Evolutionary conservation across 2,329 filamentous ascomycete species (phyloP), one percentile per base, ranked within the genome.

Genomic region (Penicillium concentricum): DNA sequence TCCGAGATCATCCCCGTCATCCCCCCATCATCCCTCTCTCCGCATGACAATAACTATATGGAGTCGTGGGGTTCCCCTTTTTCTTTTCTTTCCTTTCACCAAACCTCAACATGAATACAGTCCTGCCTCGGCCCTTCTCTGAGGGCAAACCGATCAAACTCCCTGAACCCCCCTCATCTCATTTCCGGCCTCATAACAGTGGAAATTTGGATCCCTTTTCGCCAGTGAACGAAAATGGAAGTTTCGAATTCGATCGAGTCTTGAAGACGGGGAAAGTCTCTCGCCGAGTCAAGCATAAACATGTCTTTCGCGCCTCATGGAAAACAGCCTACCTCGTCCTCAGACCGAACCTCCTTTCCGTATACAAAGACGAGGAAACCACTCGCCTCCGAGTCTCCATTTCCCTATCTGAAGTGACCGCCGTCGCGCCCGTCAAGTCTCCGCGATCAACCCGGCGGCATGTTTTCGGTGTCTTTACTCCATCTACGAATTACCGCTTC

Each of bases 191-290:
- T 30, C 54, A 59, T 39, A 75, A 76, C 56, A 78, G 67, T 54
- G 76, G 76, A 54, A 79, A 78, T 26, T 71, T 88, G 42, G 86
- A 89, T 62, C 81, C 87, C 16, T 87, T 91, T 69, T 94, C 91
- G 30, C 91, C 92, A 5, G 91, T 97, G 62, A 96, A 93, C 71
- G 88, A 96, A 74, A 92, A 96, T 74, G 94, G 94, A 61, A 94
- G 91, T 74, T 99, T 96, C 73, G 92, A 94, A 69, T 96, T 95
- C 69, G 94, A 99, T 74, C 88, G 92, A 49, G 90, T 97, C 54
- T 84, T 97, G 73, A 97, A 96, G 78, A 87, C 88, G 56, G 92
- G 93, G 57, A 89, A 88, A 64, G 87, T 96, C 38, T 84, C 89
- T 70, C 96, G 96, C 76, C 86, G 93, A 65, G 95, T 92, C 18